Evolutionary conservation across 805 yeast genomes (phyloP).

Genomic region (Barnettozyma pratensis): DNA sequence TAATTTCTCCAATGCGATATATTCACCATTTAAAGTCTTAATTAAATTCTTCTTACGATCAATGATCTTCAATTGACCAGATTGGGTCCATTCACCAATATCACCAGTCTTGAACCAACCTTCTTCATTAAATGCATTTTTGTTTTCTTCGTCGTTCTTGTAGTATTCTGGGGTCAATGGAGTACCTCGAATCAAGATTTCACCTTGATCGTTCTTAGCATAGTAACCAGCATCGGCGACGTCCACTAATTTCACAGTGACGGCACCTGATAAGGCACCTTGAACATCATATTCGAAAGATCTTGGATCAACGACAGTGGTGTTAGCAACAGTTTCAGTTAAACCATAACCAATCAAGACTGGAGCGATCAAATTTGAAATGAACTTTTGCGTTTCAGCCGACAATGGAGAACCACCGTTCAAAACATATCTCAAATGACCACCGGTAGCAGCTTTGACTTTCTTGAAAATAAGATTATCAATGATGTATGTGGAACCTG

Average conservation of each 20-base stretch:
- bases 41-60: slow-evolving; percentile 96
- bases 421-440: slow-evolving; percentile 62
- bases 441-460: slow-evolving; percentile 94
- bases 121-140: slow-evolving; percentile 60
- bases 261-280: slow-evolving; percentile 78
- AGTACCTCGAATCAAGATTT: slow-evolving; percentile 73
- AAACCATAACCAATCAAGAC: slow-evolving; percentile 94
- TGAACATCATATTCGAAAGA: slow-evolving; percentile 69
- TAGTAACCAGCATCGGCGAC: slow-evolving; percentile 87
- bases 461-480: slow-evolving; percentile 79
- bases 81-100: slow-evolving; percentile 85
- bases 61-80: slow-evolving; percentile 76
- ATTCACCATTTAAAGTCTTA: slow-evolving; percentile 95
- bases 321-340: slow-evolving; percentile 93
- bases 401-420: slow-evolving; percentile 95
- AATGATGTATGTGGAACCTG: slow-evolving; percentile 59
- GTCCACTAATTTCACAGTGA: slow-evolving; percentile 85
- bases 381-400: slow-evolving; percentile 72
- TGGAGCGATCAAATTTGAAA: slow-evolving; percentile 72
- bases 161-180: slow-evolving; percentile 74
- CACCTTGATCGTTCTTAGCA: slow-evolving; percentile 92
- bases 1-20: slow-evolving; percentile 91
- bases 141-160: slow-evolving; percentile 78
- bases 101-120: slow-evolving; percentile 98
- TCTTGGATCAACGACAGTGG: slow-evolving; percentile 60